phyloP scores from a whole-genome alignment of 306 rosid species.

The Myrica gale region DNA sequence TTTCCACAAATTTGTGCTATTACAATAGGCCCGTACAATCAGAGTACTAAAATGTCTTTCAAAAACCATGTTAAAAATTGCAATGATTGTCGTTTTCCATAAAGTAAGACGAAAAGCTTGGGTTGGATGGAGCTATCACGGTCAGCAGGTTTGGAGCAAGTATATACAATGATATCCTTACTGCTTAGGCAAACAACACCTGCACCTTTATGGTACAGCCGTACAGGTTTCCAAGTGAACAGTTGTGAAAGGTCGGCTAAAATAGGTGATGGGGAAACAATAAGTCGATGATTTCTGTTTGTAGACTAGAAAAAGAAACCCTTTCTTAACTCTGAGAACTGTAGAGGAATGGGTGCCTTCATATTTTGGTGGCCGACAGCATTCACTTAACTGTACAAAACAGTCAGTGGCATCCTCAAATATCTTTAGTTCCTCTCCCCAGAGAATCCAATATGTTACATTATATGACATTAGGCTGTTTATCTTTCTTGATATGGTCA shows the following conservation, averaged over 20 bases:
- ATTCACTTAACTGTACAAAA: neutral
- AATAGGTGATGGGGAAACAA: neutral
- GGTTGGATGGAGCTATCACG: neutral
- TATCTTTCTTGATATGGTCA: too few relatives aligned
- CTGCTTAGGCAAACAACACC: neutral
- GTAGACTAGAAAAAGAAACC: conserved; percentile 1
- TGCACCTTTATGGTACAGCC: neutral
- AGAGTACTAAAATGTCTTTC: neutral
- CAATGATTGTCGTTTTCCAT: neutral
- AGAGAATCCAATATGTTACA: neutral
- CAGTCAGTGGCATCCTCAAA: neutral
- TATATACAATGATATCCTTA: neutral
- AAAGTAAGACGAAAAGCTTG: neutral
- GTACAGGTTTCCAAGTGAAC: neutral
- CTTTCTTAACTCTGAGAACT: neutral
- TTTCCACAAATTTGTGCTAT: neutral
- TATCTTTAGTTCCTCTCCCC: neutral
- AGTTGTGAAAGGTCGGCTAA: neutral
- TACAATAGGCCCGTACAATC: neutral
- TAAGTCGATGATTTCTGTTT: neutral
- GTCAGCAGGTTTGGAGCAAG: neutral
- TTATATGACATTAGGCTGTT: too few relatives aligned
- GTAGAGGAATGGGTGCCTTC: neutral
- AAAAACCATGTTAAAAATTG: neutral
- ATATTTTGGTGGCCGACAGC: neutral